Evolutionary conservation across 73 alveolate genomes (phyloP), one percentile per base, ranked within the genome.

Genomic region (Blepharisma japonicum): DNA sequence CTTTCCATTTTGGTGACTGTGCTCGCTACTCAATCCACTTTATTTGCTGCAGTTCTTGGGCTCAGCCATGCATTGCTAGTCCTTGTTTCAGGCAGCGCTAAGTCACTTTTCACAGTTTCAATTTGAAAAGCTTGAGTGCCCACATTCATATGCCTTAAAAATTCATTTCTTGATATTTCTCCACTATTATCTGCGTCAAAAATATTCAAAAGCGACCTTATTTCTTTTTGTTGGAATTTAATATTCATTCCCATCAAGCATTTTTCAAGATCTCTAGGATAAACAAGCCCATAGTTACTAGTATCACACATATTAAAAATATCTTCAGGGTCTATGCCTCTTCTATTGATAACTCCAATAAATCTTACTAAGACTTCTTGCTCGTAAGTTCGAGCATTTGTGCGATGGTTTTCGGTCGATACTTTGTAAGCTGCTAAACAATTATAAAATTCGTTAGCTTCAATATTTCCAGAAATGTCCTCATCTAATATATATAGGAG

Each of bases 341-440:
- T 61, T 20, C 55, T 61, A 11, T 61, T 27, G 2, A 61, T 23
- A 11, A 23, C 11, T 0, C 49, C n/a, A 23, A 8, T 23, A 11
- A 61, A 61, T 9, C 49, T 20, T 23, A 18, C 77, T 61, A 61
- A 61, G 77, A 9, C 11, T 61, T 23, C 77, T 61, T 61, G 21
- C 21, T 61, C 55, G 4, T 61, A 61, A 61, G 77, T n/a, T 61
- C 50, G 0, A 61, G 55, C 77, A 61, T 27, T 18, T 23, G 42
- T 14, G n/a, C 32, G n/a, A 23, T 61, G 77, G n/a, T 27, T 61
- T 27, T 61, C 77, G 0, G 77, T 18, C 11, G 55, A 8, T 9
- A 61, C 77, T 18, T n/a, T 21, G 4, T 11, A 61, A 23, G 77
- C 77, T 11, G 11, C 77, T 11, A 61, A 23, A 4, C 55, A 20